Base-by-base conservation (phyloP, 805 yeast species). In the Spathaspora sp. region DNA sequence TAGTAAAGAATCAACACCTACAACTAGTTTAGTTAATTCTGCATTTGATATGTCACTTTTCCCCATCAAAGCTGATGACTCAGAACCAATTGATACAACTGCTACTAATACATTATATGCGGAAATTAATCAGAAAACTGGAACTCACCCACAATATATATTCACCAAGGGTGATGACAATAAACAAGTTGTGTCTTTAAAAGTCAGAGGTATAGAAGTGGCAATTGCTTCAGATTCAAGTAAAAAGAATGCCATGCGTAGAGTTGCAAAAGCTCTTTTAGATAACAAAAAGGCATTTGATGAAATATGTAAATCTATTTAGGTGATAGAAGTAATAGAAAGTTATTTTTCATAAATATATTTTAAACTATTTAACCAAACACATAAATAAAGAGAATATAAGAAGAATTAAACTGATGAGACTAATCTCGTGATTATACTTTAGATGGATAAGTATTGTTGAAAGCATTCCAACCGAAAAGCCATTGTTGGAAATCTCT, bases 71-170 rank as follows among this genome's bases (percentile, higher is more conserved):
- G 73, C 66, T 1, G 53, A 52, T 16, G 65, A 62, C 9, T 60
- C 56, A 11, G 48, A 46, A 9, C 62, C 60, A 3, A 54, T 72
- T 18, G 65, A 69, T 42, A 60, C 63, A 9, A 68, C 69, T 54
- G 76, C 78, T 17, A 70, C 68, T 53, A 74, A 73, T 51, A 67
- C 66, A 52, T 61, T 72, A 26, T 74, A 73, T 56, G 76, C 77
- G 1, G 61, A 62, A 29, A 56, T 73, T 48, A 73, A 74, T 6
- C 69, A 66, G 55, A 63, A 60, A 39, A 59, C 65, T 38, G 75
- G 74, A 19, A 58, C 62, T 18, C 50, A 60, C 1, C 79, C 79
- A 1, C 69, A 68, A 48, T 74, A 74, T 57, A 46, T 46, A 2
- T 55, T 65, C n/a, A 54, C 54, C 18, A 62, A 55, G 38, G 60